Percentiles rank a stretch among this genome's conserved stretches.
Conservation (phyloP, 345 rosid genomes). For the Pistacia vera region DNA sequence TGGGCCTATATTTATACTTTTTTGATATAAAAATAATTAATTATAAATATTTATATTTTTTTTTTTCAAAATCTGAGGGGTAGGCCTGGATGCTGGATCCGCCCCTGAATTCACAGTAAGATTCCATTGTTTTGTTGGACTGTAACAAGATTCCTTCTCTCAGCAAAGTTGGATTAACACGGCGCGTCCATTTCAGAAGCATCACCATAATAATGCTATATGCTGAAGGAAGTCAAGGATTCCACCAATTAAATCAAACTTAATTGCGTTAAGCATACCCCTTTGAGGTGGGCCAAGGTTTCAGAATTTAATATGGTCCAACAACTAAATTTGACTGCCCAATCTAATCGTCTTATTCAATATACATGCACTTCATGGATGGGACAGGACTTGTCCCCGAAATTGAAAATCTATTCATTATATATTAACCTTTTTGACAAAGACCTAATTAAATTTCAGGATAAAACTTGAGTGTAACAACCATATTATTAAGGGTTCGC, state of each 20-base stretch:
- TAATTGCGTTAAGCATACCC: conserved; percentile 12
- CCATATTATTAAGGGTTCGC: too few species aligned
- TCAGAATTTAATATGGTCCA: too few species aligned
- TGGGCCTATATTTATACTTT: too few species aligned
- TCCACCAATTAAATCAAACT: conserved; percentile 6
- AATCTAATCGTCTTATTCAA: neutral
- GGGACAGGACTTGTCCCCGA: neutral
- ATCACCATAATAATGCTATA: neutral
- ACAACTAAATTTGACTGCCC: neutral
- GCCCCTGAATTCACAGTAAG: neutral
- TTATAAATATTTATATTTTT: too few species aligned
- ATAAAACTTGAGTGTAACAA: too few species aligned
- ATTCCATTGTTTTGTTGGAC: neutral
- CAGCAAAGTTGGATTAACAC: neutral
- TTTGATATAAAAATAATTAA: too few species aligned
- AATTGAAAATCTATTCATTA: neutral
- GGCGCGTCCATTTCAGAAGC: neutral
- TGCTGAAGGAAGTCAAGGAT: neutral
- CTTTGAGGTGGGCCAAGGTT: neutral
- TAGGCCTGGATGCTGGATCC: too few species aligned
- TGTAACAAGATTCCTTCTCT: neutral
- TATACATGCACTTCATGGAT: too few species aligned
- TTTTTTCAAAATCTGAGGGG: too few species aligned
- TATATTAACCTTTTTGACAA: too few species aligned
- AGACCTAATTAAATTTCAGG: too few species aligned